These are phyloP conservation scores for Glomus cerebriforme DNA, from an alignment of 192 early-diverging fungal species.

Conservation along the genomic window DNA sequence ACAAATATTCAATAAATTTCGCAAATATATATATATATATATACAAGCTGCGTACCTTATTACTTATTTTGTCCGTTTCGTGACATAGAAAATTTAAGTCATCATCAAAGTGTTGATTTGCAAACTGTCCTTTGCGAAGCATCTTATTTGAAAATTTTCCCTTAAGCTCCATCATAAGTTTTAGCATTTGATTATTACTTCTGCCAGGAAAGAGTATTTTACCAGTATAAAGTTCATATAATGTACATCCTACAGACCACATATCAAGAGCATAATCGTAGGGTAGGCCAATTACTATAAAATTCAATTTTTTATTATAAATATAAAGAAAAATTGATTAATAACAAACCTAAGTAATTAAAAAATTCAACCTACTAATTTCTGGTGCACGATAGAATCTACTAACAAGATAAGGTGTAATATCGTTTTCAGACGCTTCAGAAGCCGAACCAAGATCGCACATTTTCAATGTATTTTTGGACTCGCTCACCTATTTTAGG, in stretches of 20 bases:
- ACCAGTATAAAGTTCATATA: slow-evolving; percentile 96
- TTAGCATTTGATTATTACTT: slow-evolving; percentile 96
- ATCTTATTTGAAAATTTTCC: slow-evolving; percentile 85
- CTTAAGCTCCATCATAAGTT: slow-evolving; percentile 90
- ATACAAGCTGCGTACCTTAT: slow-evolving; percentile 42
- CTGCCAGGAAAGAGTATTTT: slow-evolving; percentile 92
- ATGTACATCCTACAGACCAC: slow-evolving; percentile 93
- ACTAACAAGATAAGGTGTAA: slow-evolving; percentile 94
- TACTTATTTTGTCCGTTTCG: slow-evolving; percentile 64
- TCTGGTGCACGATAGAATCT: slow-evolving; percentile 98
- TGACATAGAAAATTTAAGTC: slow-evolving; percentile 64
- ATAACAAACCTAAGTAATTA: background rate
- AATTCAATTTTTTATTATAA: background rate
- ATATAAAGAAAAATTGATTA: background rate
- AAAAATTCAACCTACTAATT: slow-evolving; percentile 67
- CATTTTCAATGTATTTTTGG: slow-evolving; percentile 80
- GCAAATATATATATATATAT: background rate
- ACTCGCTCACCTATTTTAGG: slow-evolving; percentile 55
- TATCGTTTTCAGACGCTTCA: slow-evolving; percentile 85
- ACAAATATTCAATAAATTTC: background rate
- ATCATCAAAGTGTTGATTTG: slow-evolving; percentile 86
- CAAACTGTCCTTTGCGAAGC: slow-evolving; percentile 83
- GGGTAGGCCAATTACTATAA: slow-evolving; percentile 77
- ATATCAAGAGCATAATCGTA: slow-evolving; percentile 91
- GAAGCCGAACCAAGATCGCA: slow-evolving; percentile 95